A percentile compares a stretch with the other conserved stretches of the same genome.
Conservation (phyloP, 768 basidiomycete species). For the Suillus decipiens region DNA sequence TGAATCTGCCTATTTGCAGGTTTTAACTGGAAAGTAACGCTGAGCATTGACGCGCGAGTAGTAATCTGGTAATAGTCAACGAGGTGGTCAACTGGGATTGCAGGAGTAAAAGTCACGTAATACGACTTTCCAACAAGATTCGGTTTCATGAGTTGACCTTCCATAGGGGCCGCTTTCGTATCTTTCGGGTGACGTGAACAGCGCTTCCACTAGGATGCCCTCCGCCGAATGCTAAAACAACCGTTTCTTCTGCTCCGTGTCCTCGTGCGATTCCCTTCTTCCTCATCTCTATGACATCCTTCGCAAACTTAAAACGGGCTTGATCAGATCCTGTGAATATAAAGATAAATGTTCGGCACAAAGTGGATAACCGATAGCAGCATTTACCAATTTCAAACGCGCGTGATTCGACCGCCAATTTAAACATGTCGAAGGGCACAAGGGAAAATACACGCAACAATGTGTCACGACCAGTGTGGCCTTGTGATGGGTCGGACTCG, state of each 20-base stretch:
- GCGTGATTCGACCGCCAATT: constrained; percentile 77
- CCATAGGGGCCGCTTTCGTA: constrained; percentile 81
- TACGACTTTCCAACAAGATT: constrained; percentile 24
- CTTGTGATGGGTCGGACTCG: constrained; percentile 39
- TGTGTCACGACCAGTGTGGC: constrained; percentile 58
- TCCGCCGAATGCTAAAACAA: constrained; percentile 86
- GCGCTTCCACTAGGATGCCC: constrained; percentile 66
- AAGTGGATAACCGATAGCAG: constrained; percentile 13
- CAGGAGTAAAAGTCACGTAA: constrained; percentile 31
- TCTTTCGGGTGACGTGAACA: constrained; percentile 86
- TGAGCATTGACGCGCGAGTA: neutral
- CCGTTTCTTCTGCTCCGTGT: constrained; percentile 81
- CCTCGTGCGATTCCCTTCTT: constrained; percentile 77
- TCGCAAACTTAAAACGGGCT: constrained; percentile 88
- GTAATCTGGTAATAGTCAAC: constrained; percentile 4
- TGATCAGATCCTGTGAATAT: constrained; percentile 69
- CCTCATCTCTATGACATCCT: constrained; percentile 82
- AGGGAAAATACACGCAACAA: constrained; percentile 73
- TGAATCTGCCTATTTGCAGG: constrained; percentile 1
- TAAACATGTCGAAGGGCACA: constrained; percentile 88
- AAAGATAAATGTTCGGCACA: constrained; percentile 17
- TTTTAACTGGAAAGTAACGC: constrained; percentile 3
- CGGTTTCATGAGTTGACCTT: constrained; percentile 72
- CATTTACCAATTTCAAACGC: constrained; percentile 74
- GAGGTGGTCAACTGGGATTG: constrained; percentile 16